Conservation (phyloP, 1,284 basidiomycete species). For the Ceratorhiza oryzae-sativae region DNA sequence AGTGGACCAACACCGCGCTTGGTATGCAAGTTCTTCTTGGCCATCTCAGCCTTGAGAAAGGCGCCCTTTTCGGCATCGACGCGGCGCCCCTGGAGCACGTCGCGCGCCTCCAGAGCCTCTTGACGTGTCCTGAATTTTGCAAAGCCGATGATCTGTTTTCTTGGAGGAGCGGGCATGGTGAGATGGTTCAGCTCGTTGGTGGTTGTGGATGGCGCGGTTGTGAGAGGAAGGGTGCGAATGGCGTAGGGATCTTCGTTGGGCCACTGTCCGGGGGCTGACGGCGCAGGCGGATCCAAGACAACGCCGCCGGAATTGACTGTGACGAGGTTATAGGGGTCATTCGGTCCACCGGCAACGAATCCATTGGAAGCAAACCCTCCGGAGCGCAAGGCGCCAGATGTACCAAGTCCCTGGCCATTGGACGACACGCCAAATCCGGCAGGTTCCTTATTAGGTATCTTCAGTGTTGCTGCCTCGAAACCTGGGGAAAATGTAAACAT, state of each 20-base stretch:
- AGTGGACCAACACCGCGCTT: constrained; percentile 82
- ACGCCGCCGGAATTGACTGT: constrained; percentile 79
- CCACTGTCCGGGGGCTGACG: constrained; percentile 26
- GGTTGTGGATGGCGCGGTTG: constrained; percentile 17
- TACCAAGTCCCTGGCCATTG: constrained; percentile 43
- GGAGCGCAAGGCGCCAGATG: constrained; percentile 47
- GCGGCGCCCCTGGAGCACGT: constrained; percentile 87
- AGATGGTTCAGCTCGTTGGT: constrained; percentile 35
- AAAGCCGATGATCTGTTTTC: constrained; percentile 98
- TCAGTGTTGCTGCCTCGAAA: constrained; percentile 97
- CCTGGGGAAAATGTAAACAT: constrained; percentile 97
- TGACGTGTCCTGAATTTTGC: constrained; percentile 91
- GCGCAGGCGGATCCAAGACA: constrained; percentile 71
- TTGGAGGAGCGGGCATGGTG: constrained; percentile 58
- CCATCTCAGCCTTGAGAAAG: constrained; percentile 98
- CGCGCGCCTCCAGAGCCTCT: constrained; percentile 88
- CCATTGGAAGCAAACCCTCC: constrained; percentile 36
- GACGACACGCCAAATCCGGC: constrained; percentile 63
- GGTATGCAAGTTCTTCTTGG: constrained; percentile 98
- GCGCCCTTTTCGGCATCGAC: constrained; percentile 96
- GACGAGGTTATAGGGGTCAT: constrained; percentile 79
- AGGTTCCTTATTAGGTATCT: constrained; percentile 89
- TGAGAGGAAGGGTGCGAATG: constrained; percentile 38
- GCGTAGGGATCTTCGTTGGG: constrained; percentile 41
- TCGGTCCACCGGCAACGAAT: constrained; percentile 55